Evolutionary conservation across 2,329 filamentous ascomycete genomes (phyloP), one percentile per base, ranked within the genome.

Genomic region (Alternaria arbusti): DNA sequence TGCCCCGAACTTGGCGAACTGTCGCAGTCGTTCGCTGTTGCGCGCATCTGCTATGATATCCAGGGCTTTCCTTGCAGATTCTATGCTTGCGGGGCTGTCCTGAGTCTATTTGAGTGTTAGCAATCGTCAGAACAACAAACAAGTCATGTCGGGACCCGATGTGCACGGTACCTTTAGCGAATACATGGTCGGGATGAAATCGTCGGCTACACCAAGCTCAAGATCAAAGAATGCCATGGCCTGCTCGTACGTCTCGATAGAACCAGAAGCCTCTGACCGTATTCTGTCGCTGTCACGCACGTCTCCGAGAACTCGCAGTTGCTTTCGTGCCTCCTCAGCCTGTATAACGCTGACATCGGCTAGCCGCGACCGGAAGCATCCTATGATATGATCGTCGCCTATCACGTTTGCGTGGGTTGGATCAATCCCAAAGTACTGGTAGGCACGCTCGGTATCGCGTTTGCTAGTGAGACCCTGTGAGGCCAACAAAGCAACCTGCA

Each of bases 151-250:
- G 57, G 43, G 8, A 15, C 15, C 20, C 47, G 12, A 30, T n/a
- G 25, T 59, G 40, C 12, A 54, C 15, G 9, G 36, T 78, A 88
- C 85, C 80, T 89, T 89, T 40, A 86, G 76, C 28, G 84, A 82
- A 68, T 82, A 88, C 79, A 88, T 83, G 3, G 88, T 84, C 52
- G 85, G 79, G 40, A 90, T 81, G 65, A 86, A 87, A 51, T 89
- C 86, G 70, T 90, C 88, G 3, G 82, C 70, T 10, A 83, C 85
- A 11, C 79, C 64, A 20, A 70, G 70, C 6, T 74, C 78, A 11
- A 87, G 85, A 8, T 84, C 86, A 12, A 92, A 82, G 80, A 86
- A 91, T 12, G 85, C 80, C 30, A 90, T 81, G 2, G 90, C 90
- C 73, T 91, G 87, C 49, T 88, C 84, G 59, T 87, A 86, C n/a